These are phyloP conservation scores for Entomortierella lignicola DNA, from an alignment of 192 early-diverging fungal species.

Conservation along the genomic window DNA sequence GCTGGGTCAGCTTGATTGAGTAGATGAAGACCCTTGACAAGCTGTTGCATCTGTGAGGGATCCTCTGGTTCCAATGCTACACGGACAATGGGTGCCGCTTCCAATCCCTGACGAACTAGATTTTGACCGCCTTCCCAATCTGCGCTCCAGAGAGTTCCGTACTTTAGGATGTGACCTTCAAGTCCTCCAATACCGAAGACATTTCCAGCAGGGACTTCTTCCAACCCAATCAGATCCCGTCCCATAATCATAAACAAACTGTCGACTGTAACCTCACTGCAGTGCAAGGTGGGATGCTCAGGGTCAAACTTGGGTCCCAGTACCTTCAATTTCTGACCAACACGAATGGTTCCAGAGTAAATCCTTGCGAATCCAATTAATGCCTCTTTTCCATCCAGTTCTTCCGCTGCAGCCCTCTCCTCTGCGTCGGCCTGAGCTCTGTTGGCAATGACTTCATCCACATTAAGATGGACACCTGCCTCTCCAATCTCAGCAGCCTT, in stretches of 20 bases:
- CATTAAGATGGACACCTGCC: slow-evolving; percentile 28
- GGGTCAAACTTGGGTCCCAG: slow-evolving; percentile 96
- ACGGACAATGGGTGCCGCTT: slow-evolving; percentile 91
- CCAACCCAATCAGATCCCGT: slow-evolving; percentile 85
- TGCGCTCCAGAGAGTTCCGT: slow-evolving; percentile 87
- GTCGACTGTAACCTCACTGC: slow-evolving; percentile 79
- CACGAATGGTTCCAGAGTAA: slow-evolving; percentile 89
- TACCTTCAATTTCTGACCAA: slow-evolving; percentile 89
- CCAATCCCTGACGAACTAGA: slow-evolving; percentile 74
- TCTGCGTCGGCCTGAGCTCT: slow-evolving; percentile 23
- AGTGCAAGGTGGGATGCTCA: slow-evolving; percentile 62
- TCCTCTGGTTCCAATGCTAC: slow-evolving; percentile 96
- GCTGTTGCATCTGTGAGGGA: slow-evolving; percentile 87
- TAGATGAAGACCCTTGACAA: slow-evolving; percentile 87
- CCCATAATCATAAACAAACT: slow-evolving; percentile 97
- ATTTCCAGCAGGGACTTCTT: slow-evolving; percentile 93
- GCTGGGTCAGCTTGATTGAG: slow-evolving; percentile 96
- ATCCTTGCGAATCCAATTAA: slow-evolving; percentile 95
- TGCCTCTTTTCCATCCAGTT: slow-evolving; percentile 67
- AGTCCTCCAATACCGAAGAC: slow-evolving; percentile 94
- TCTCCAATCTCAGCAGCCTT: slow-evolving; percentile 55
- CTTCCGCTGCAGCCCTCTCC: slow-evolving; percentile 51
- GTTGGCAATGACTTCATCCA: slow-evolving; percentile 38
- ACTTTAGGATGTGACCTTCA: slow-evolving; percentile 93
- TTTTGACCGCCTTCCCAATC: slow-evolving; percentile 73